These are phyloP conservation scores for Handroanthus guayacan DNA, from an alignment of 257 asterid genomes.

Conservation along the genomic window DNA sequence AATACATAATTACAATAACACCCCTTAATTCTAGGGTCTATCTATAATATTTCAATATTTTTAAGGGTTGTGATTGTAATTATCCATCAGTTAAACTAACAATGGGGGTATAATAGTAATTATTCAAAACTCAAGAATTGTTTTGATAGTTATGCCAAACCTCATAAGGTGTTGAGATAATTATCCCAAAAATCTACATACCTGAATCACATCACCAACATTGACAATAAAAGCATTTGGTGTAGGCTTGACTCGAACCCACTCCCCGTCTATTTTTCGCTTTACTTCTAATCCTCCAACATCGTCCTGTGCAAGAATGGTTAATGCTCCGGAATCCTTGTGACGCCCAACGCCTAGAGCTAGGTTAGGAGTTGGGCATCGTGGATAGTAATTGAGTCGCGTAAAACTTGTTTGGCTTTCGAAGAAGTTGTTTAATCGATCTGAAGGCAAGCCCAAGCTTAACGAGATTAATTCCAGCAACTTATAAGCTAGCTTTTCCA, in stretches of 20 bases:
- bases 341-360: slow-evolving; percentile 60
- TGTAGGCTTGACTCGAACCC: slow-evolving; percentile 61
- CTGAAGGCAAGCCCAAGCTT: slow-evolving; percentile 46
- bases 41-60: too few species aligned
- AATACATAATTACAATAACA: too few species aligned
- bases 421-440: slow-evolving; percentile 48
- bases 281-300: slow-evolving; percentile 67
- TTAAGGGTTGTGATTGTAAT: too few species aligned
- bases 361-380: slow-evolving; percentile 53
- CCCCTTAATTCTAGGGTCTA: too few species aligned
- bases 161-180: too few species aligned
- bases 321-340: slow-evolving; percentile 52
- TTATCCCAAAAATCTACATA: background rate
- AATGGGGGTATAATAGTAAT: too few species aligned
- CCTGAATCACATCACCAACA: slow-evolving; percentile 65
- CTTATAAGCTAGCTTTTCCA: slow-evolving; percentile 47
- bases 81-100: too few species aligned
- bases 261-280: slow-evolving; percentile 62
- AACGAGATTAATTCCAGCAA: slow-evolving; percentile 50
- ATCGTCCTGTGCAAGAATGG: slow-evolving; percentile 59
- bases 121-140: too few species aligned
- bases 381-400: slow-evolving; percentile 58
- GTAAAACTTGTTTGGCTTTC: slow-evolving; percentile 43
- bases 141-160: too few species aligned
- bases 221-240: slow-evolving; percentile 62